phyloP scores from a whole-genome alignment of 768 basidiomycete species.

The Russula sp. region DNA sequence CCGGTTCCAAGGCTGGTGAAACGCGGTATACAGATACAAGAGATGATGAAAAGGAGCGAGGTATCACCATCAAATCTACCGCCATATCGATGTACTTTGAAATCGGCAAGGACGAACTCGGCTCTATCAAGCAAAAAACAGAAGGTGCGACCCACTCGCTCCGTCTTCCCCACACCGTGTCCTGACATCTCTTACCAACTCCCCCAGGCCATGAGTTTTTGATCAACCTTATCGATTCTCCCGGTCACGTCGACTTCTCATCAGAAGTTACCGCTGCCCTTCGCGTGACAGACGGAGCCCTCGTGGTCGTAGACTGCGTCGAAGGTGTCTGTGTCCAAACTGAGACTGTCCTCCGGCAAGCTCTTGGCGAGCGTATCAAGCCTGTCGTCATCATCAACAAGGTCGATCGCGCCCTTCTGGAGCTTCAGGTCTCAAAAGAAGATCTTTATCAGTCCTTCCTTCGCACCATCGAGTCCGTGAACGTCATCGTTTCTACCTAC shows the following conservation, averaged over 20 bases:
- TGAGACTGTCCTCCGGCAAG: slow-evolving; percentile 97
- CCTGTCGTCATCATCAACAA: slow-evolving; percentile 99
- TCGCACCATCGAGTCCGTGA: slow-evolving; percentile 95
- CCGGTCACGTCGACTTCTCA: slow-evolving; percentile 99
- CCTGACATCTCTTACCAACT: not conserved
- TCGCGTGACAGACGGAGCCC: slow-evolving; percentile 98
- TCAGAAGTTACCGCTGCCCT: slow-evolving; percentile 99
- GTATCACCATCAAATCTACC: slow-evolving; percentile 99
- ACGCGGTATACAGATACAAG: slow-evolving; percentile 96
- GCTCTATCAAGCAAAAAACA: slow-evolving; percentile 89
- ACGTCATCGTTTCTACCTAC: slow-evolving; percentile 98
- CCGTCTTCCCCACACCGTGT: slow-evolving; percentile 8
- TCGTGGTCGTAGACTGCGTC: slow-evolving; percentile 98
- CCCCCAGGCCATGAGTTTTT: slow-evolving; percentile 82
- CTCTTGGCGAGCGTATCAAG: slow-evolving; percentile 97
- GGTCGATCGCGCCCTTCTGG: slow-evolving; percentile 98
- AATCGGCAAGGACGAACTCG: slow-evolving; percentile 82
- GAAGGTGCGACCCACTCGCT: slow-evolving; percentile 46
- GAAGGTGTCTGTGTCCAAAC: slow-evolving; percentile 99
- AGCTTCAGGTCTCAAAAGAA: slow-evolving; percentile 96
- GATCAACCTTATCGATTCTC: slow-evolving; percentile 99
- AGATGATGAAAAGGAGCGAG: slow-evolving; percentile 98
- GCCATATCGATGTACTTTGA: slow-evolving; percentile 99
- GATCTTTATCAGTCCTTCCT: slow-evolving; percentile 96
- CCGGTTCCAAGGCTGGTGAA: slow-evolving; percentile 88